These are phyloP conservation scores for Chamaecrista fasciculata DNA, from an alignment of 306 rosid genomes.

Conservation along the genomic window DNA sequence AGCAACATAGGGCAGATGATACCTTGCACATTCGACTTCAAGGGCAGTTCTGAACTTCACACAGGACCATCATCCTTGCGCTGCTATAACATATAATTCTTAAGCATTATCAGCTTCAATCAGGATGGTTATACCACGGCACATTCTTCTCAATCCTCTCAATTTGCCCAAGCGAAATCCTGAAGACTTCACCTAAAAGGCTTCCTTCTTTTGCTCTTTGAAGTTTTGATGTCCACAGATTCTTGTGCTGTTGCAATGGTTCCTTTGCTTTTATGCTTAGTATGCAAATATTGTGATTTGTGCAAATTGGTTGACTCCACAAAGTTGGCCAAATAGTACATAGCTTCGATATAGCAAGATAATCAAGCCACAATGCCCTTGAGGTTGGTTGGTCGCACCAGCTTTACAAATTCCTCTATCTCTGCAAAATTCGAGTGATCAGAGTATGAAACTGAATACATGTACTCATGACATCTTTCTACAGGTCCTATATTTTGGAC, in stretches of 20 bases:
- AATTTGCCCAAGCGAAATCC: slow-evolving; percentile 42
- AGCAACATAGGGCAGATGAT: slow-evolving; percentile 6
- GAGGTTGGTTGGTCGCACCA: slow-evolving; percentile 54
- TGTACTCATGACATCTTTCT: slow-evolving; percentile 43
- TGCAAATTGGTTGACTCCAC: slow-evolving; percentile 43
- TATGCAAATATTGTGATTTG: slow-evolving; percentile 16
- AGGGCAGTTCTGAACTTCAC: slow-evolving; percentile 10
- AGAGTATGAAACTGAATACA: slow-evolving; percentile 63
- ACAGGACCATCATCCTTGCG: slow-evolving; percentile 2
- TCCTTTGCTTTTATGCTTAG: slow-evolving; percentile 29
- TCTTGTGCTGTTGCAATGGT: slow-evolving; percentile 24
- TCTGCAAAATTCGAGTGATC: slow-evolving; percentile 67
- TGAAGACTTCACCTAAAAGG: slow-evolving; percentile 31
- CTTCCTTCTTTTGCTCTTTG: slow-evolving; percentile 29
- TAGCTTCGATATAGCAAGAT: slow-evolving; percentile 60
- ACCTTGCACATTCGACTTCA: slow-evolving; percentile 25
- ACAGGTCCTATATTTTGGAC: slow-evolving; percentile 25
- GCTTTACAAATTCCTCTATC: slow-evolving; percentile 55
- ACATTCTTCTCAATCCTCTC: slow-evolving; percentile 40
- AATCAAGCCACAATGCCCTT: slow-evolving; percentile 67
- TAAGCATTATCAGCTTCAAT: neutral
- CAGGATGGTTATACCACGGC: slow-evolving; percentile 44
- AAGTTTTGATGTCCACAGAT: slow-evolving; percentile 4
- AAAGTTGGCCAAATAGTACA: slow-evolving; percentile 57
- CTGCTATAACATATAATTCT: no score